phyloP scores from a whole-genome alignment of 2,329 filamentous ascomycete species.

The Onygena corvina region DNA sequence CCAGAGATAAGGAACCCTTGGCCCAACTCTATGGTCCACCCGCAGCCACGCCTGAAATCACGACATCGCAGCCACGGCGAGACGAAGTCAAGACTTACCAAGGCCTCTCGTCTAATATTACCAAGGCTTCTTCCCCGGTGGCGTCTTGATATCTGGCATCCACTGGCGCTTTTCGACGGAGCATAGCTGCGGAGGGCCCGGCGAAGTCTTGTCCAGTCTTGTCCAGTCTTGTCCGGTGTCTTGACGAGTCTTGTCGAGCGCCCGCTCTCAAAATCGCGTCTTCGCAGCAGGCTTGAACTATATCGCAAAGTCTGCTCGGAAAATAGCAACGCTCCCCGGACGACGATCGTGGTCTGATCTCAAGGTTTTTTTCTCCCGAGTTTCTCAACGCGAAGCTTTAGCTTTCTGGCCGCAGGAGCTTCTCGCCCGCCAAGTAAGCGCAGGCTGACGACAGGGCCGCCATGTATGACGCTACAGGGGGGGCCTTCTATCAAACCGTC shows the following conservation, averaged over 20 bases:
- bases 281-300: too few species aligned
- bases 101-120: not conserved
- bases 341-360: slow-evolving; percentile 4
- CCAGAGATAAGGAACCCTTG: slow-evolving; percentile 1
- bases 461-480: slow-evolving; percentile 7
- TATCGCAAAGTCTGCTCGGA: too few species aligned
- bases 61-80: slow-evolving; percentile 4
- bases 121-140: not conserved
- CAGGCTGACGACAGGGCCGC: slow-evolving; percentile 7
- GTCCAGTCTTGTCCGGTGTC: not conserved
- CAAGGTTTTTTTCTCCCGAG: not conserved
- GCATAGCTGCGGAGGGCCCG: not conserved
- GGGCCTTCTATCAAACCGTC: not conserved
- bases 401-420: not conserved
- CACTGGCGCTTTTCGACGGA: slow-evolving; percentile 2
- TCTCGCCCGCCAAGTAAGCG: not conserved
- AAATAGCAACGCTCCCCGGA: not conserved
- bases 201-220: not conserved
- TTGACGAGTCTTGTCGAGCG: too few species aligned
- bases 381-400: not conserved
- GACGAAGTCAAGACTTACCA: not conserved
- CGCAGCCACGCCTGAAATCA: not conserved
- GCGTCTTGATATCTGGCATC: not conserved
- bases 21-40: slow-evolving; percentile 5
- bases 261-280: too few species aligned